Evolutionary conservation across 106 monocot genomes (phyloP).

Genomic region (Dioscorea alata): DNA sequence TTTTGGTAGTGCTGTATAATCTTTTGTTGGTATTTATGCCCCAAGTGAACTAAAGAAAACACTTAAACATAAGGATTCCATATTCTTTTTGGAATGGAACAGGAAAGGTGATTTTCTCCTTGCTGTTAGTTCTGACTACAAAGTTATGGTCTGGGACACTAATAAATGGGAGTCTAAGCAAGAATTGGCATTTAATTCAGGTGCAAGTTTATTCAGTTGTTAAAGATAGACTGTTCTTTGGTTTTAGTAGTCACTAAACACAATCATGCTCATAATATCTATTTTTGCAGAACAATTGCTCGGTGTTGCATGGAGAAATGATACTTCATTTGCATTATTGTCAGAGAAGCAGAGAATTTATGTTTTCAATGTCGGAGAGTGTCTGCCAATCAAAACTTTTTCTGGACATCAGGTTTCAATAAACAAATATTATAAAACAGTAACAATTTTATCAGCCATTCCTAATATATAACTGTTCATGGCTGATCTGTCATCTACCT

Average conservation of each 20-base stretch:
- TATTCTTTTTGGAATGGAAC: neutral
- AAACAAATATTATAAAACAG: neutral
- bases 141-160: neutral
- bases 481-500: no score
- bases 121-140: neutral
- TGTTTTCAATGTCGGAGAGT: neutral
- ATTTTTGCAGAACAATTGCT: neutral
- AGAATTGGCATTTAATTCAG: neutral
- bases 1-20: no score
- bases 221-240: no score
- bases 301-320: neutral
- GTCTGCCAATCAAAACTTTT: neutral
- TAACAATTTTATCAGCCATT: no score
- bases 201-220: neutral
- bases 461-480: no score
- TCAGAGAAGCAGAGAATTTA: neutral
- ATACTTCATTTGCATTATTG: neutral
- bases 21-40: no score
- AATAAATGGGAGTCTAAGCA: neutral
- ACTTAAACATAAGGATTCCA: neutral
- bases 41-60: neutral
- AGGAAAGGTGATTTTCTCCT: neutral
- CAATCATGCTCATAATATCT: neutral
- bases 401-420: neutral
- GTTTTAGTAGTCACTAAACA: no score